Conservation (phyloP, 192 early-diverging fungal genomes). For the Rhizophagus sp. region DNA sequence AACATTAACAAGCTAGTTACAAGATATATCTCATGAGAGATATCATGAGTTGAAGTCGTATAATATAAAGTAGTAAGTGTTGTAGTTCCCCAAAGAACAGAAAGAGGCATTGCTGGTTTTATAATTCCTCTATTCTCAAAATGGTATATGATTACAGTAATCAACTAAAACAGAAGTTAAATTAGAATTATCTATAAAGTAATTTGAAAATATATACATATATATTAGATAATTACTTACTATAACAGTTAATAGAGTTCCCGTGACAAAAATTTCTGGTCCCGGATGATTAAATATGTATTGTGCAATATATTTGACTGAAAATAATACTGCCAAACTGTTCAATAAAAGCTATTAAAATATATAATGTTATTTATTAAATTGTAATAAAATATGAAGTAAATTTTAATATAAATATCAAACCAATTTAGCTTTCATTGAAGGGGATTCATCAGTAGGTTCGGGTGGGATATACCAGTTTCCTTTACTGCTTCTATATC, state of each 20-base stretch:
- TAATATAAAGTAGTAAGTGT: slow-evolving; percentile 30
- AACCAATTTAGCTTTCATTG: slow-evolving; percentile 30
- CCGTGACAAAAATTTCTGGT: slow-evolving; percentile 30
- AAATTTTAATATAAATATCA: background rate
- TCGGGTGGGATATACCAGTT: slow-evolving; percentile 29
- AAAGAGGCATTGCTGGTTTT: slow-evolving; percentile 28
- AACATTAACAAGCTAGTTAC: slow-evolving; percentile 30
- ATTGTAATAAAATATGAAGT: background rate
- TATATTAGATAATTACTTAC: background rate
- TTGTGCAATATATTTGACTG: slow-evolving; percentile 30
- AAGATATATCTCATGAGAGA: slow-evolving; percentile 30
- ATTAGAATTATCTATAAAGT: background rate
- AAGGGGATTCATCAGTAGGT: slow-evolving; percentile 21
- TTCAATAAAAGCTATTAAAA: slow-evolving; percentile 16
- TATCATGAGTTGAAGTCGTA: slow-evolving; percentile 23
- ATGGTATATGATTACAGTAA: slow-evolving; percentile 30
- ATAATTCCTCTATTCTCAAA: slow-evolving; percentile 29
- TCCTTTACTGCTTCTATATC: slow-evolving; percentile 25
- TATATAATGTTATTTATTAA: background rate
- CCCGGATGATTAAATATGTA: slow-evolving; percentile 26
- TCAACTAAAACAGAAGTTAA: slow-evolving; percentile 6
- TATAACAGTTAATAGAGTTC: slow-evolving; percentile 27
- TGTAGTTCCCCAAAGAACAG: slow-evolving; percentile 21
- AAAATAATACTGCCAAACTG: slow-evolving; percentile 30
- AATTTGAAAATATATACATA: no score